phyloP scores from a whole-genome alignment of 352 stramenopile genomes.

The Globisporangium cystogenes region DNA sequence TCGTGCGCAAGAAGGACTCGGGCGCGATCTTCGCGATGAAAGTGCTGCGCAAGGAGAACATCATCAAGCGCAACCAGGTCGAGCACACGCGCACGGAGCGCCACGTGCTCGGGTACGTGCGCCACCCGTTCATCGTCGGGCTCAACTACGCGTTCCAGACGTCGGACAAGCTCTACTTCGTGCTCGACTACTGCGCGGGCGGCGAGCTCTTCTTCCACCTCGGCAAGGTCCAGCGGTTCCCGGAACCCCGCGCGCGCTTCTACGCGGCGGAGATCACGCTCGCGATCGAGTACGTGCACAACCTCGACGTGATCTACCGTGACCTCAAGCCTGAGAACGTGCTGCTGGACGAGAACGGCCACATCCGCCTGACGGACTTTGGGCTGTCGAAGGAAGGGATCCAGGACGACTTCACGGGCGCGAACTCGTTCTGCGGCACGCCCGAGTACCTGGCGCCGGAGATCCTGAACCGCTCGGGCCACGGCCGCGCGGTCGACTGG shows the following conservation, averaged over 20 bases:
- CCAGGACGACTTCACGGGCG: slow-evolving; percentile 90
- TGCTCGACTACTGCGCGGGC: slow-evolving; percentile 97
- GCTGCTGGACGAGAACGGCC: slow-evolving; percentile 93
- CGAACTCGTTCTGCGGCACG: slow-evolving; percentile 97
- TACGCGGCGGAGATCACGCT: slow-evolving; percentile 97
- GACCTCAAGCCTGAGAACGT: slow-evolving; percentile 99
- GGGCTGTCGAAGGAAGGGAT: slow-evolving; percentile 89
- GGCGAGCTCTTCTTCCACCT: slow-evolving; percentile 95
- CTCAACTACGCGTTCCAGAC: slow-evolving; percentile 97
- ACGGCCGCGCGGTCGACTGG: slow-evolving; percentile 97
- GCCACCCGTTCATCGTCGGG: slow-evolving; percentile 97
- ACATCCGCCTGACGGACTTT: slow-evolving; percentile 99
- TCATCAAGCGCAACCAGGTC: slow-evolving; percentile 98
- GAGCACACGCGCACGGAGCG: slow-evolving; percentile 99
- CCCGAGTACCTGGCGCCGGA: slow-evolving; percentile 99
- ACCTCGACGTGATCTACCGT: slow-evolving; percentile 94
- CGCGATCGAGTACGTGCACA: slow-evolving; percentile 94
- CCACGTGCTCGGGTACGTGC: slow-evolving; percentile 95
- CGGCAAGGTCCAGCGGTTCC: slow-evolving; percentile 92
- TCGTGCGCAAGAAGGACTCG: slow-evolving; percentile 92
- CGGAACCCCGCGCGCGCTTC: slow-evolving; percentile 91
- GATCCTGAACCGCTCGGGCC: slow-evolving; percentile 95
- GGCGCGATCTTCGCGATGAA: slow-evolving; percentile 98
- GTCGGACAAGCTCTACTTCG: slow-evolving; percentile 96
- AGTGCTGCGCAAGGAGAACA: slow-evolving; percentile 98